Base-by-base conservation (phyloP, 2,329 filamentous ascomycete species). In the Fusarium ramigenum region DNA sequence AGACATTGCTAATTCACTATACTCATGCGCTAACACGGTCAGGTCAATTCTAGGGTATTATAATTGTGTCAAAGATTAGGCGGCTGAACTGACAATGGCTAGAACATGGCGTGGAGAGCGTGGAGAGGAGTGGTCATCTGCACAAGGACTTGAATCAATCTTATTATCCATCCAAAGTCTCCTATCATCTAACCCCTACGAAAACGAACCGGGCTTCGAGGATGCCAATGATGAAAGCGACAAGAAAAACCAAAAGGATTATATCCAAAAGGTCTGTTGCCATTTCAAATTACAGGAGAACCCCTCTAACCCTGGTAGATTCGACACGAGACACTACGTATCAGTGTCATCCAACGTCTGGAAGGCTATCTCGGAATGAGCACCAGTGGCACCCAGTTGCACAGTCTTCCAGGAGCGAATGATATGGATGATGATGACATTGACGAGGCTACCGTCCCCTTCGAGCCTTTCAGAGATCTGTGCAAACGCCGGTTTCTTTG, bases 141-240 rank as follows among this genome's bases (percentile, higher is more conserved):
- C 96, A 2, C 96, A 98, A 81, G 96, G 96, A 11, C 86, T 99
- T 2, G 96, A 98, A 81, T 98, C 96, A 2, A 94, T 98, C 54
- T 83, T 99, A 53, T 90, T 98, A 60, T 98, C 96, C 9, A 98
- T 99, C 64, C 96, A 99, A 82, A 98, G 95, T 81, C 86, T 99
- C 49, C 95, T 99, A 92, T 97, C 95, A 2, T 84, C 90, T 34
- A 97, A 98, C 77, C 96, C 96, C 0, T 98, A 97, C 82, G 94
- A 96, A 80, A 98, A 98, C 77, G 96, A 99, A 80, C 96, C 96
- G 3, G 96, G 96, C 10, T 98, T 94, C 76, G 96, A 98, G 80
- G 88, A 93, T 67, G 89, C 91, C 18, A 92, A 92, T 50, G 87
- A 89, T 14, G 83, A 87, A 2, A 83, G 87, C 8, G 94, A 97